Evolutionary conservation across 164 flowering plant genomes (phyloP).

Genomic region (Chimonanthus salicifolius): DNA sequence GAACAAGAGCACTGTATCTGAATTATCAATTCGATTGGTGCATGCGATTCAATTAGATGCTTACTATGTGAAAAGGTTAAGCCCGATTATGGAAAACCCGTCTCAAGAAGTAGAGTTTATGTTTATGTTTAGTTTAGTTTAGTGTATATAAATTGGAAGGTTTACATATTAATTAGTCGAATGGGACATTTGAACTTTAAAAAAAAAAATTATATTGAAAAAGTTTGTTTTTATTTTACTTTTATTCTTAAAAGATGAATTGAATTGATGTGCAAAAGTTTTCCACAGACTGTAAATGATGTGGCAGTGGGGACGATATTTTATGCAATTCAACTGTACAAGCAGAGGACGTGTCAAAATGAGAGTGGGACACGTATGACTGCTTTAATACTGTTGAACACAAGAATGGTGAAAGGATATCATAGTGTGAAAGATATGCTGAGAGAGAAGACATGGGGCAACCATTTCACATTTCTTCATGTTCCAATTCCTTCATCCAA

Average conservation of each 20-base stretch:
- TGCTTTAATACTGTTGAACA: constrained; percentile 48
- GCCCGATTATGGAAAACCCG: neutral
- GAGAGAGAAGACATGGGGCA: constrained; percentile 33
- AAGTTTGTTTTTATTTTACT: neutral
- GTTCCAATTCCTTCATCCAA: constrained; percentile 12
- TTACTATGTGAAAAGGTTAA: too few relatives aligned
- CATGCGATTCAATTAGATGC: too few relatives aligned
- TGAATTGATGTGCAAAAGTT: neutral
- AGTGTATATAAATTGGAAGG: neutral
- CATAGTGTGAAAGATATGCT: constrained; percentile 43
- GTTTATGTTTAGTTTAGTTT: accelerated
- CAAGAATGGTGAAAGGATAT: constrained; percentile 32
- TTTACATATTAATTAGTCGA: neutral
- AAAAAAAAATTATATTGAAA: accelerated
- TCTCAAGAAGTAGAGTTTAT: too few relatives aligned
- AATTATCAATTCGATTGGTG: too few relatives aligned
- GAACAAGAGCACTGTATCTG: too few relatives aligned
- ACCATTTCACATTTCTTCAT: constrained; percentile 25
- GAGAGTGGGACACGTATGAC: constrained; percentile 24
- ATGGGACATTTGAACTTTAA: neutral
- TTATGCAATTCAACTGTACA: constrained; percentile 47
- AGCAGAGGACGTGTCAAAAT: constrained; percentile 21
- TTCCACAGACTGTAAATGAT: constrained; percentile 50
- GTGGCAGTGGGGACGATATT: constrained; percentile 41
- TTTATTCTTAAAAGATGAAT: neutral